Base-by-base conservation (phyloP, 1,284 basidiomycete species). In the Pterulicium gracile region DNA sequence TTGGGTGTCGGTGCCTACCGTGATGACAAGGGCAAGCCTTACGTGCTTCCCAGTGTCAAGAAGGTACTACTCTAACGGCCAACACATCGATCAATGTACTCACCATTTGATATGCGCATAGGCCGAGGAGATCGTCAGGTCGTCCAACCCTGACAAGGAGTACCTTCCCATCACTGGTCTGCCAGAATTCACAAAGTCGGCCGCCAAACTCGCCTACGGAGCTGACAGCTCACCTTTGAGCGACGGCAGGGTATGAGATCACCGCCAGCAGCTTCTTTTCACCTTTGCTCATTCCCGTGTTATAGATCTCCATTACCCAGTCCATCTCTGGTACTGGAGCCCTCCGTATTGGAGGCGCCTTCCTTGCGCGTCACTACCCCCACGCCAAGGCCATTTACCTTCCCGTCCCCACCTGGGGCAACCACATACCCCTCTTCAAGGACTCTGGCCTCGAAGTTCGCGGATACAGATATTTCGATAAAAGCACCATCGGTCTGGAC, bases 311-410 rank as follows among this genome's bases (percentile, higher is more conserved):
- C 36, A 79, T 90, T 53, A 90, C 93, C 21, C 96, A 99, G 67
- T 87, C 94, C 50, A 96, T 98, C 65, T 98, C 95, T 21, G 96
- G 96, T 24, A 99, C 96, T 17, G 96, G 96, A 58, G 96, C 96
- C 23, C 86, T 98, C 51, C 81, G 96, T 54, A 93, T 98, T 66
- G 95, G 91, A 49, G 94, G 88, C 58, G 89, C 88, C 44, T 98
- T 99, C 76, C 68, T 98, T 47, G 82, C 81, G 17, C 81, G 87
- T 44, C 89, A 91, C 69, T 97, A 93, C 66, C 90, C 92, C 20
- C 74, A 88, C 55, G 65, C 82, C 48, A 97, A 95, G 70, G 70
- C 75, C 45, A 90, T 99, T 64, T 98, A 97, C 71, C 75, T 98
- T 46, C 96, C 96, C 36, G 74, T 75, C 10, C 96, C 96, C 14